Conservation (phyloP, 371 early-diverging fungal species). For the Blyttiomyces sp. region DNA sequence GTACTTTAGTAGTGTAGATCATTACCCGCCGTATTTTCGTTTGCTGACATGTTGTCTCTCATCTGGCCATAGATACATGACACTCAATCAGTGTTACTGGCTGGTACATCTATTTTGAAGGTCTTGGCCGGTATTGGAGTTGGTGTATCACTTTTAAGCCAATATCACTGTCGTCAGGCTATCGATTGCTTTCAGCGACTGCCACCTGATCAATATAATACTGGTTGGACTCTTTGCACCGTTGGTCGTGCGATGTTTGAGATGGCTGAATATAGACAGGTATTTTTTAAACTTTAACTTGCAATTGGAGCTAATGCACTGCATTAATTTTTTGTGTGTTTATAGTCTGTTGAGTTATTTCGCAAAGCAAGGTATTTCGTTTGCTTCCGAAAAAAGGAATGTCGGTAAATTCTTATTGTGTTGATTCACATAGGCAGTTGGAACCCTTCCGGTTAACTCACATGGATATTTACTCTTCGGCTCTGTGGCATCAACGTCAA, state of each 20-base stretch:
- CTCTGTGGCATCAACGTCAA: slow-evolving; percentile 71
- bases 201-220: slow-evolving; percentile 42
- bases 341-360: slow-evolving; percentile 7
- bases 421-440: slow-evolving; percentile 17
- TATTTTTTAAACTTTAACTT: not conserved
- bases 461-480: slow-evolving; percentile 73
- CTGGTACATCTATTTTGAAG: slow-evolving; percentile 15
- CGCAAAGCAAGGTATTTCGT: not conserved
- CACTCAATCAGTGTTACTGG: slow-evolving; percentile 30
- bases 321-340: slow-evolving; percentile 6
- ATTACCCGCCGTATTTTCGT: too few species aligned
- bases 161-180: slow-evolving; percentile 44
- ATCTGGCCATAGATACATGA: slow-evolving; percentile 15
- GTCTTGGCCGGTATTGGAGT: slow-evolving; percentile 1
- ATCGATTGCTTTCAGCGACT: slow-evolving; percentile 43
- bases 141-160: slow-evolving; percentile 34
- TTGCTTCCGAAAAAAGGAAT: too few species aligned
- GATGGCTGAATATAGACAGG: slow-evolving; percentile 45
- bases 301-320: slow-evolving; percentile 7
- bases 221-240: slow-evolving; percentile 57
- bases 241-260: slow-evolving; percentile 60
- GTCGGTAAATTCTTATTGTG: not conserved
- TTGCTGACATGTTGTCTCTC: slow-evolving; percentile 11
- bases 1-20: too few species aligned
- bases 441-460: slow-evolving; percentile 63